phyloP scores from a whole-genome alignment of 2,329 filamentous ascomycete genomes.

The Tolypocladium inflatum region DNA sequence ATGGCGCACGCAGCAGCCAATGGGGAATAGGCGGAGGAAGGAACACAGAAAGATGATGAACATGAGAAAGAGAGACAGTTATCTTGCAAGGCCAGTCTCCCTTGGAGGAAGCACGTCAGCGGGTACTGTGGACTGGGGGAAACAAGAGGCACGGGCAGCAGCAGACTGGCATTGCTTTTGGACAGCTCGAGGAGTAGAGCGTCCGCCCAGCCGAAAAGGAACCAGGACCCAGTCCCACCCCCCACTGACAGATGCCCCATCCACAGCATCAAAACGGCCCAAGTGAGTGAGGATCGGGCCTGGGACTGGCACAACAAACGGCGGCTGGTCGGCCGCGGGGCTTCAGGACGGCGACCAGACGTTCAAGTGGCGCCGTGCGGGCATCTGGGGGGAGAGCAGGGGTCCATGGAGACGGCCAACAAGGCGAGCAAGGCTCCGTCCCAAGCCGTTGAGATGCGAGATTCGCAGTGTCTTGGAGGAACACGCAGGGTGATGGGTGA shows the following conservation, averaged over 20 bases:
- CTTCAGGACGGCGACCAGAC: conserved; percentile 3
- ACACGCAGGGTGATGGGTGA: conserved; percentile 7
- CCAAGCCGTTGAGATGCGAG: conserved; percentile 10
- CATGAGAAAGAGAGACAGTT: conserved; percentile 1
- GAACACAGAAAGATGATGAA: background rate
- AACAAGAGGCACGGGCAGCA: conserved; percentile 2
- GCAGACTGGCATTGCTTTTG: conserved; percentile 3
- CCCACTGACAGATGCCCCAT: background rate
- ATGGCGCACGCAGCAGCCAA: conserved; percentile 1
- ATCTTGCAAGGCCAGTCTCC: conserved; percentile 5
- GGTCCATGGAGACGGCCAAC: background rate
- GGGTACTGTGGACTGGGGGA: background rate
- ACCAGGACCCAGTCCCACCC: background rate
- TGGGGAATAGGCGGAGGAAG: background rate
- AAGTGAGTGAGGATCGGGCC: background rate
- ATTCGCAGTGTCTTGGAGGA: conserved; percentile 8
- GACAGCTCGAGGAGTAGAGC: background rate
- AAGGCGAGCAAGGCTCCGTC: conserved; percentile 2
- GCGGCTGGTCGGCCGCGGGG: conserved; percentile 1
- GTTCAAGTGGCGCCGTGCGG: conserved; percentile 6
- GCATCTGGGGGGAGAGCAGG: conserved; percentile 7
- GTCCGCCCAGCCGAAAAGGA: background rate
- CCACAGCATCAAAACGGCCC: background rate
- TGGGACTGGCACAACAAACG: background rate
- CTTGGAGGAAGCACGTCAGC: conserved; percentile 6